phyloP scores from a whole-genome alignment of 345 rosid genomes.

The Brassica cretica region DNA sequence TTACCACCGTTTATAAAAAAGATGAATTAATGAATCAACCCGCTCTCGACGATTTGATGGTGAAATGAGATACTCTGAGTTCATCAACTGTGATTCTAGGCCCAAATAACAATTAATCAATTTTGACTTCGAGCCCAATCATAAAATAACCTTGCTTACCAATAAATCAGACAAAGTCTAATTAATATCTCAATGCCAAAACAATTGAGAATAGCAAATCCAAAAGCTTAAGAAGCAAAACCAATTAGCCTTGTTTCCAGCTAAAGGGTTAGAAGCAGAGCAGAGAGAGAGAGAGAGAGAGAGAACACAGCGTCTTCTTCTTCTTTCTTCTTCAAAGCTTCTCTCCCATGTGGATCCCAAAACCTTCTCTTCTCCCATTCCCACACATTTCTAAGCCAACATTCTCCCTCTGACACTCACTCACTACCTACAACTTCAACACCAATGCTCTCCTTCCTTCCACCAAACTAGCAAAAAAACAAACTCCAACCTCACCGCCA shows the following conservation, averaged over 20 bases:
- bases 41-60: background rate
- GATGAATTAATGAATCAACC: background rate
- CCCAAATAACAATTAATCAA: background rate
- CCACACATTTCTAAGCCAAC: conserved; percentile 32
- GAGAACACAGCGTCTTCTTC: conserved; percentile 17
- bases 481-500: conserved; percentile 10
- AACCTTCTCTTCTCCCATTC: conserved; percentile 27
- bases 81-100: background rate
- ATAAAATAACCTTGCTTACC: background rate
- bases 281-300: conserved; percentile 21
- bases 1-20: too few species aligned
- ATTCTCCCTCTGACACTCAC: conserved; percentile 32
- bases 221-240: conserved; percentile 8
- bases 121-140: background rate
- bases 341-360: conserved; percentile 21
- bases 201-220: background rate
- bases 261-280: conserved; percentile 23
- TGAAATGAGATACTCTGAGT: background rate
- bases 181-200: background rate
- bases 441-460: conserved; percentile 12
- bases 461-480: background rate
- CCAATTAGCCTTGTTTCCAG: conserved; percentile 21
- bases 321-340: conserved; percentile 4
- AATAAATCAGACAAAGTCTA: background rate
- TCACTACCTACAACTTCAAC: background rate